Percentiles rank a stretch among this genome's conserved stretches.
These are phyloP conservation scores for Pseudevernia furfuracea DNA, from an alignment of 495 filamentous ascomycete species.

Conservation along the genomic window DNA sequence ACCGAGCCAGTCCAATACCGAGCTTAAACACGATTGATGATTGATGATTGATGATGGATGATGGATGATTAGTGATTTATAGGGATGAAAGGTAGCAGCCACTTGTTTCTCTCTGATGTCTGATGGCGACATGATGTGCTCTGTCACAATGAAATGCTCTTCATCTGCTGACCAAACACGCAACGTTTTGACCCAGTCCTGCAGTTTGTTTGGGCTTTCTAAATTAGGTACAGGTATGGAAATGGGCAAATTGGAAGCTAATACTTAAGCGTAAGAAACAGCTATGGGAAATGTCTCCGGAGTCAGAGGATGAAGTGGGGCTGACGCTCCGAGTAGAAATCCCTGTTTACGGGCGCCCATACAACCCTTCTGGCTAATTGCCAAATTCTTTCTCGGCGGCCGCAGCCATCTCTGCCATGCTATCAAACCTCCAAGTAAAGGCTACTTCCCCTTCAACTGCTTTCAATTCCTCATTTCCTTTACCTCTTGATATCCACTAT, in stretches of 20 bases:
- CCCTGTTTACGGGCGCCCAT: background rate
- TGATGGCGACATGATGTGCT: background rate
- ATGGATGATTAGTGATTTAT: no score
- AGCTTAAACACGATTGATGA: no score
- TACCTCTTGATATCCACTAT: slow-evolving; percentile 57
- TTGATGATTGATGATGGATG: no score
- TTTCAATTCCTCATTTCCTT: slow-evolving; percentile 36
- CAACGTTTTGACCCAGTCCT: background rate
- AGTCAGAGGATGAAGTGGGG: background rate
- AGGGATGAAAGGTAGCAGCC: background rate
- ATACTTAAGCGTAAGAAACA: no score
- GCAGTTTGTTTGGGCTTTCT: no score
- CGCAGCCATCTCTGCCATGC: slow-evolving; percentile 63
- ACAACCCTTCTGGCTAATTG: background rate
- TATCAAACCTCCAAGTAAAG: slow-evolving; percentile 55
- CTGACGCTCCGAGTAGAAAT: background rate
- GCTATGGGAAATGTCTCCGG: no score
- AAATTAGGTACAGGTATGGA: no score
- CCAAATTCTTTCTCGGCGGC: slow-evolving; percentile 46
- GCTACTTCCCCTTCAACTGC: slow-evolving; percentile 38
- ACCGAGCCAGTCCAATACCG: background rate
- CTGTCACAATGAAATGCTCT: background rate
- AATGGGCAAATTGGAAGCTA: no score
- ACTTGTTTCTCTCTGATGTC: background rate
- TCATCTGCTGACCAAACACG: slow-evolving; percentile 2